These are phyloP conservation scores for Oxytropis ochrocephala DNA, from an alignment of 306 rosid species.

Conservation along the genomic window DNA sequence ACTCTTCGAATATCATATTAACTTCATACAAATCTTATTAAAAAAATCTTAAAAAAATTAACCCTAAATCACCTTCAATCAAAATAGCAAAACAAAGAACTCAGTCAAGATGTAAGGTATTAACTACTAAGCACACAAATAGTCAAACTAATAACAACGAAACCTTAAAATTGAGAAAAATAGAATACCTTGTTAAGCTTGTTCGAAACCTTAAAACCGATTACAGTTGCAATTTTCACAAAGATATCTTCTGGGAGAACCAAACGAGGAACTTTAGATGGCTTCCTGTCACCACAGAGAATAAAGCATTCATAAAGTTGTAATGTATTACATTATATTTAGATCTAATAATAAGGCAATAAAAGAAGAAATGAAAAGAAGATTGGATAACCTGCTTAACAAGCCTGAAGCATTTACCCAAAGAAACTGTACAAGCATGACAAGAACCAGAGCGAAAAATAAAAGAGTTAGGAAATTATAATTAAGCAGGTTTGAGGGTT, in stretches of 20 bases:
- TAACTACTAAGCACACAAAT: too few species aligned
- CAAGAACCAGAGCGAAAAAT: slow-evolving; percentile 56
- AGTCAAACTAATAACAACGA: too few species aligned
- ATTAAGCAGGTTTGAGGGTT: too few species aligned
- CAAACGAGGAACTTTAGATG: slow-evolving; percentile 60
- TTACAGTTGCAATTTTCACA: slow-evolving; percentile 46
- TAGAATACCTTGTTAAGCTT: too few species aligned
- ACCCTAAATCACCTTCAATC: too few species aligned
- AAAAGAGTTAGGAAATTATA: slow-evolving; percentile 67
- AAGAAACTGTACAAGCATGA: slow-evolving; percentile 71
- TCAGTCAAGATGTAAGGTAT: too few species aligned
- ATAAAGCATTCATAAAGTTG: not conserved
- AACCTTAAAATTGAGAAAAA: too few species aligned
- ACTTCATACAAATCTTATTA: too few species aligned
- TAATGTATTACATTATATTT: not conserved
- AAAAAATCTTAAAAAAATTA: too few species aligned
- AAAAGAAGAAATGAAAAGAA: slow-evolving; percentile 14
- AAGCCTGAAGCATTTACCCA: slow-evolving; percentile 69
- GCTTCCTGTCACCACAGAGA: slow-evolving; percentile 40
- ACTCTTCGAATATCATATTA: too few species aligned
- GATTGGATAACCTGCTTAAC: slow-evolving; percentile 48
- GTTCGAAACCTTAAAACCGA: slow-evolving; percentile 54
- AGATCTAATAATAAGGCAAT: not conserved
- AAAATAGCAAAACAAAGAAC: too few species aligned
- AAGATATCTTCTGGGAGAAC: slow-evolving; percentile 61